These are phyloP conservation scores for Ophiosphaerella herpotricha DNA, from an alignment of 2,329 filamentous ascomycete genomes.

Conservation along the genomic window DNA sequence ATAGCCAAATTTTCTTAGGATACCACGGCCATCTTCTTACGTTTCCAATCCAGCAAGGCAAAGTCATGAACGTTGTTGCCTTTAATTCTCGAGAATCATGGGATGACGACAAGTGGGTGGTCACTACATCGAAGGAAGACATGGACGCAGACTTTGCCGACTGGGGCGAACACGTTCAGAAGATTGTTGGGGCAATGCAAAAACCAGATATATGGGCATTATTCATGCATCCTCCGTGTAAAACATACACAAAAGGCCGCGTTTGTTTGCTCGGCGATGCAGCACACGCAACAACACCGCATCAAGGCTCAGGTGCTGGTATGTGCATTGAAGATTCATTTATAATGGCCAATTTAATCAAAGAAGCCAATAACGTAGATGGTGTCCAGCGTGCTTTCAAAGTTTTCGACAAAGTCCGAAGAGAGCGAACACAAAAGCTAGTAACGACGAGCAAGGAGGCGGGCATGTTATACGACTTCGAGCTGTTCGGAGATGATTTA, in stretches of 20 bases:
- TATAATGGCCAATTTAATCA: constrained; percentile 35
- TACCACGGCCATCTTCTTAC: constrained; percentile 64
- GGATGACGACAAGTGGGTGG: constrained; percentile 41
- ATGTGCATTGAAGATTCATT: constrained; percentile 61
- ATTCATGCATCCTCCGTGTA: constrained; percentile 58
- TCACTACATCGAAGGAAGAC: constrained; percentile 37
- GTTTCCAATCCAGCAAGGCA: constrained; percentile 64
- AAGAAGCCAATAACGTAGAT: constrained; percentile 29
- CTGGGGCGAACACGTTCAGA: constrained; percentile 38
- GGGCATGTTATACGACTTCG: constrained; percentile 48
- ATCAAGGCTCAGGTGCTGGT: constrained; percentile 61
- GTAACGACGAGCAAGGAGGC: constrained; percentile 37
- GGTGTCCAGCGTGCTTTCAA: constrained; percentile 42
- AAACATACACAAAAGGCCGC: constrained; percentile 50
- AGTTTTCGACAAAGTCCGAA: constrained; percentile 35
- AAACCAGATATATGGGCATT: constrained; percentile 62
- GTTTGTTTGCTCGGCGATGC: constrained; percentile 61
- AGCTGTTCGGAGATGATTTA: constrained; percentile 45
- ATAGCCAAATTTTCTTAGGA: constrained; percentile 63
- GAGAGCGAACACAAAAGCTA: constrained; percentile 34
- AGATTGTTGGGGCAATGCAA: constrained; percentile 49
- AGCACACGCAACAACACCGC: constrained; percentile 61
- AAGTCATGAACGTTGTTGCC: constrained; percentile 59
- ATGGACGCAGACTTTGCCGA: constrained; percentile 37
- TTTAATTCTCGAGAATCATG: constrained; percentile 40